A percentile compares a stretch with the other conserved stretches of the same genome.
Conservation (phyloP, 2,329 filamentous ascomycete genomes). For the Orbilia blumenaviensis region DNA sequence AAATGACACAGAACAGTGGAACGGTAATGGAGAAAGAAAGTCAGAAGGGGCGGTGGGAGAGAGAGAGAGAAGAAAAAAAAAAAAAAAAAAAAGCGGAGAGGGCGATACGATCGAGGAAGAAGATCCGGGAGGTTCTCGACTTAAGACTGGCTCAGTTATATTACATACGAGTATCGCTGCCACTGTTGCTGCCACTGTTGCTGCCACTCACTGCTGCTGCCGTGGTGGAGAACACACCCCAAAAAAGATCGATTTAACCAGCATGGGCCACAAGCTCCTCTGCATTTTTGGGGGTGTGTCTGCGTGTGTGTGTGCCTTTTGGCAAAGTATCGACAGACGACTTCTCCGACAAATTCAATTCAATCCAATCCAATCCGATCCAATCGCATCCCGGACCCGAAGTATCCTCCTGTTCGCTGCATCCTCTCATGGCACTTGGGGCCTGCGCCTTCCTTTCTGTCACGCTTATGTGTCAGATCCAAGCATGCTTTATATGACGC, state of each 20-base stretch:
- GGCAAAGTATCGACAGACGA: background rate
- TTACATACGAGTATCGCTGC: no score
- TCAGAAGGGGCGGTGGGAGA: no score
- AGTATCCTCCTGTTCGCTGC: background rate
- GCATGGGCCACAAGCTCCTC: background rate
- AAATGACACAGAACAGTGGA: background rate
- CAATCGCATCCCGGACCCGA: slow-evolving; percentile 1
- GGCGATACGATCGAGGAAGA: background rate
- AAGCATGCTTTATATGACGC: background rate
- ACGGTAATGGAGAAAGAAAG: background rate
- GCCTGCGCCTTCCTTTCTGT: slow-evolving; percentile 6
- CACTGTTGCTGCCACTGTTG: no score
- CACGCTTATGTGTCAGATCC: slow-evolving; percentile 2
- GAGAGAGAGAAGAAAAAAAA: background rate
- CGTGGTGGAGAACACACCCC: background rate
- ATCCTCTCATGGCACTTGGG: background rate
- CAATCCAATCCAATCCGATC: background rate
- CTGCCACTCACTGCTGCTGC: background rate
- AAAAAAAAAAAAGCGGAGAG: background rate
- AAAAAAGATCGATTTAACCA: no score
- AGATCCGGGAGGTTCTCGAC: background rate
- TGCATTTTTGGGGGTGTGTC: background rate
- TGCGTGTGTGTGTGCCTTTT: background rate
- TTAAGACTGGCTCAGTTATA: background rate
- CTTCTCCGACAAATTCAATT: background rate